Conservation (phyloP, 768 basidiomycete genomes). For the Trichaptum fuscoviolaceum region DNA sequence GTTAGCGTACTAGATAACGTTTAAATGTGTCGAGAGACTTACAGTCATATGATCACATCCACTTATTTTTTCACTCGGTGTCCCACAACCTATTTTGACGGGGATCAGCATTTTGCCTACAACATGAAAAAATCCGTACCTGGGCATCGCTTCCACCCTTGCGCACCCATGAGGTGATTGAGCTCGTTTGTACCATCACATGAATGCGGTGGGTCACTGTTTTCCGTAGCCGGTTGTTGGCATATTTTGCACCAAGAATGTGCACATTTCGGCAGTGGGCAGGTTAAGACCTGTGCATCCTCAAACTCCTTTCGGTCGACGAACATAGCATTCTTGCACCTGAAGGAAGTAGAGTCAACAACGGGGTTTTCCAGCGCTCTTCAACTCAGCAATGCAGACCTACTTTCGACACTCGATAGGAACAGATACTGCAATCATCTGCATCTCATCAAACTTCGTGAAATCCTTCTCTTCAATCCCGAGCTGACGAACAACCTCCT, state of each 20-base stretch:
- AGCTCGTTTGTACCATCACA: constrained; percentile 30
- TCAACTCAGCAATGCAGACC: constrained; percentile 11
- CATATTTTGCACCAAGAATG: constrained; percentile 29
- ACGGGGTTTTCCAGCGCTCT: background rate
- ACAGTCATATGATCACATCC: background rate
- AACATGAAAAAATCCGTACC: constrained; percentile 14
- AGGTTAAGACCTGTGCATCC: constrained; percentile 17
- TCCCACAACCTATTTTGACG: background rate
- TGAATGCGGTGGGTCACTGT: constrained; percentile 18
- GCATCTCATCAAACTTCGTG: constrained; percentile 39
- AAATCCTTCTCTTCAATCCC: constrained; percentile 41
- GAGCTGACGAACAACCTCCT: constrained; percentile 35
- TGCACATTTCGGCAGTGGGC: constrained; percentile 25
- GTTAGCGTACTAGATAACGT: background rate
- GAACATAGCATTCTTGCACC: constrained; percentile 6
- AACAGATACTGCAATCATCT: constrained; percentile 38
- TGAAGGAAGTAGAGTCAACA: background rate
- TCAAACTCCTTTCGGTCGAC: constrained; percentile 26
- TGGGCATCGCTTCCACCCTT: constrained; percentile 31
- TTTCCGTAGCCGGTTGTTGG: constrained; percentile 17
- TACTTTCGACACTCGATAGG: constrained; percentile 48
- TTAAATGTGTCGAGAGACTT: background rate
- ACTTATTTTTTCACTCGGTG: background rate
- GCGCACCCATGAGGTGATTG: constrained; percentile 21
- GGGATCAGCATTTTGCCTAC: background rate